Conservation (phyloP, 1,284 basidiomycete species). For the Ustilago vetiveriae region DNA sequence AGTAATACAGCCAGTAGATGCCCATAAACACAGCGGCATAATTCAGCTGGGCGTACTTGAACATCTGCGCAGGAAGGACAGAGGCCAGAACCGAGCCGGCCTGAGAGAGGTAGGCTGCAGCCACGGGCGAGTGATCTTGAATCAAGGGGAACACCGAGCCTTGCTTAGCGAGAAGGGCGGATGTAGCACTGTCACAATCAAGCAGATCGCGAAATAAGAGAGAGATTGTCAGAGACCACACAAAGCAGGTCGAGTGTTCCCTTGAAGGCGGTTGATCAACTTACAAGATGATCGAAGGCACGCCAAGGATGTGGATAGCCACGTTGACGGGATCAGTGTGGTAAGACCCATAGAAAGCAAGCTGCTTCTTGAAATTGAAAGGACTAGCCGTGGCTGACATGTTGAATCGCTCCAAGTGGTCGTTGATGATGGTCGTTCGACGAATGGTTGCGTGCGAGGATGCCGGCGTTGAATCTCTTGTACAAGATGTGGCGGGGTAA, state of each 20-base stretch:
- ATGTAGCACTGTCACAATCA: conserved; percentile 14
- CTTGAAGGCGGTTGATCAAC: background rate
- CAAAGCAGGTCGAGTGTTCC: too few species aligned
- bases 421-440: too few species aligned
- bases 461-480: background rate
- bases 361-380: conserved; percentile 51
- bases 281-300: conserved; percentile 58
- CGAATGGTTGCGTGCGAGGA: too few species aligned
- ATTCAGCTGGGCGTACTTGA: conserved; percentile 43
- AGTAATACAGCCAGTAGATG: conserved; percentile 56
- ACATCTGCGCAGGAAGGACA: conserved; percentile 19
- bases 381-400: conserved; percentile 56
- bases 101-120: conserved; percentile 40
- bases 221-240: background rate
- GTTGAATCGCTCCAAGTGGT: background rate
- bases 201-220: background rate
- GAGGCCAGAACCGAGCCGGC: conserved; percentile 19
- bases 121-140: conserved; percentile 30
- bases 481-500: background rate
- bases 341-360: conserved; percentile 63
- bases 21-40: conserved; percentile 39
- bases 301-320: conserved; percentile 58
- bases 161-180: conserved; percentile 30
- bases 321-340: conserved; percentile 60
- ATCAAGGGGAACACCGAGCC: conserved; percentile 38